These are phyloP conservation scores for Erythrophleum fordii DNA, from an alignment of 306 rosid genomes.

Conservation along the genomic window DNA sequence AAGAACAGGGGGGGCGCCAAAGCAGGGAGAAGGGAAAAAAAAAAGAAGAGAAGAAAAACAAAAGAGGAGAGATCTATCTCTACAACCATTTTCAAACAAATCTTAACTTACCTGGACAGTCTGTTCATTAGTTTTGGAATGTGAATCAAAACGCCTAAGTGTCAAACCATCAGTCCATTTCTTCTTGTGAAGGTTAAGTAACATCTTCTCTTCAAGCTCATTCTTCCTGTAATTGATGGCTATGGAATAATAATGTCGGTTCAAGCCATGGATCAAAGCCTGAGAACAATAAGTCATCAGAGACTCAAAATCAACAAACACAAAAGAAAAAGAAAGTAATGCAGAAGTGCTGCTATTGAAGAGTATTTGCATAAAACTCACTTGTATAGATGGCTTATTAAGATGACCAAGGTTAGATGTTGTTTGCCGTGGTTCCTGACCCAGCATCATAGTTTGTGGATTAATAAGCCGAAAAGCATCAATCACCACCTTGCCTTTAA, in stretches of 20 bases:
- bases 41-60: background rate
- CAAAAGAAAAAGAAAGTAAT: constrained; percentile 6
- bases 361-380: constrained; percentile 42
- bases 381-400: constrained; percentile 95
- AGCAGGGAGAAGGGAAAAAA: constrained; percentile 3
- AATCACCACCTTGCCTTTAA: constrained; percentile 94
- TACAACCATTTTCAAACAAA: constrained; percentile 10
- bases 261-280: constrained; percentile 97
- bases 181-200: constrained; percentile 94
- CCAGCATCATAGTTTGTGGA: constrained; percentile 96
- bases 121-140: constrained; percentile 94
- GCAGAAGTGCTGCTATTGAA: constrained; percentile 12
- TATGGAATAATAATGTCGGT: constrained; percentile 92
- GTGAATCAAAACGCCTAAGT: constrained; percentile 76
- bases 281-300: constrained; percentile 31
- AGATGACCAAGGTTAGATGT: constrained; percentile 94
- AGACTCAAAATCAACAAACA: constrained; percentile 27
- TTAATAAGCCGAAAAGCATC: constrained; percentile 95
- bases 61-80: background rate
- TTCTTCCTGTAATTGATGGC: constrained; percentile 94
- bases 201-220: constrained; percentile 93
- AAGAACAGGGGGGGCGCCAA: background rate
- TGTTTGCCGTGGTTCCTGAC: constrained; percentile 95
- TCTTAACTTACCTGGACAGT: constrained; percentile 74
- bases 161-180: constrained; percentile 97